Evolutionary conservation across 768 basidiomycete species (phyloP).

Genomic region (Saitozyma sp.): DNA sequence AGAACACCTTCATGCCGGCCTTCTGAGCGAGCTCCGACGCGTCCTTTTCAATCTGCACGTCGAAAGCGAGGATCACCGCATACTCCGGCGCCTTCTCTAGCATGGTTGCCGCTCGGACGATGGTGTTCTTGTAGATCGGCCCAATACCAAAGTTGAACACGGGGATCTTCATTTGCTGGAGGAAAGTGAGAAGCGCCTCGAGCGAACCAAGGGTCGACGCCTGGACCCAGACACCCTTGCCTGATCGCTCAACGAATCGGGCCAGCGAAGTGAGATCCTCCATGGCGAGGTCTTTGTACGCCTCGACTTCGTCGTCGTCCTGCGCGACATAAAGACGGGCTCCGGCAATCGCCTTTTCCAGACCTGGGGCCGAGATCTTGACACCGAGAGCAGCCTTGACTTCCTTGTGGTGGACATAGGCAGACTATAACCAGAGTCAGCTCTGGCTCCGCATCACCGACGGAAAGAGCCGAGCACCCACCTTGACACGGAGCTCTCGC

Average conservation of each 20-base stretch:
- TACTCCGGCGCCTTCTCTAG: constrained; percentile 93
- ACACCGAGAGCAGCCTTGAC: constrained; percentile 96
- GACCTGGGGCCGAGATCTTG: constrained; percentile 89
- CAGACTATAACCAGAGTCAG: constrained; percentile 61
- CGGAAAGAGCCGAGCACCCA: constrained; percentile 41
- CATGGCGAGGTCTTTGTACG: constrained; percentile 92
- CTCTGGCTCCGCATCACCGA: background rate
- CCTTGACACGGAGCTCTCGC: constrained; percentile 94
- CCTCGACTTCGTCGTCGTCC: constrained; percentile 95
- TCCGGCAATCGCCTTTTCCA: constrained; percentile 97
- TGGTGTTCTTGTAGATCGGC: constrained; percentile 90
- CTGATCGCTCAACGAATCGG: constrained; percentile 88
- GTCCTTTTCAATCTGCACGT: constrained; percentile 90
- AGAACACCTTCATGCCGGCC: constrained; percentile 90
- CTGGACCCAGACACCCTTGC: constrained; percentile 96
- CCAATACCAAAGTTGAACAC: constrained; percentile 98
- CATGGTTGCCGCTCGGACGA: constrained; percentile 91
- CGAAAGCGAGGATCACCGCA: constrained; percentile 93
- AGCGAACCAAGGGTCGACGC: constrained; percentile 95
- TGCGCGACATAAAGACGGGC: constrained; percentile 88
- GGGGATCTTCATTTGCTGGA: constrained; percentile 91
- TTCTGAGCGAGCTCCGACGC: constrained; percentile 89
- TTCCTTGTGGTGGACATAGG: constrained; percentile 95
- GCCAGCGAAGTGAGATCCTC: constrained; percentile 84
- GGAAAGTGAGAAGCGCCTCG: constrained; percentile 93